Evolutionary conservation across 371 early-diverging fungal species (phyloP).

Genomic region (Rhizopus sp.): DNA sequence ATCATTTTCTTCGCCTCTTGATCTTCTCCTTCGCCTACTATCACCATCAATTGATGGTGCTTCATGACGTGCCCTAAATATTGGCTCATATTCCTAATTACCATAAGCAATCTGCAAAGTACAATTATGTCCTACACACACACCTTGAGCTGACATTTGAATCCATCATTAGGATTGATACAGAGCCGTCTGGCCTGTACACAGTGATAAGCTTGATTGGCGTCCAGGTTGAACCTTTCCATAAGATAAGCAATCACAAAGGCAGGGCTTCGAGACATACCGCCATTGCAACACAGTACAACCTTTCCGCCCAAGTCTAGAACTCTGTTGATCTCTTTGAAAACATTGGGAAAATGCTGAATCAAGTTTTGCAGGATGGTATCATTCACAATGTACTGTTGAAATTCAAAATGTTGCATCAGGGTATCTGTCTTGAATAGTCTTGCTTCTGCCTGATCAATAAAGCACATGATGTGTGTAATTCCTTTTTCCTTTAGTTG

Average conservation of each 20-base stretch:
- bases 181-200: slow-evolving; percentile 86
- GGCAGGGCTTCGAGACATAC: slow-evolving; percentile 84
- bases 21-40: slow-evolving; percentile 48
- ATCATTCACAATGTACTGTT: slow-evolving; percentile 63
- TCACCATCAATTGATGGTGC: slow-evolving; percentile 31
- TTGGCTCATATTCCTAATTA: slow-evolving; percentile 77
- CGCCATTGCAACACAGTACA: slow-evolving; percentile 85
- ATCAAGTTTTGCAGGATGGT: slow-evolving; percentile 75
- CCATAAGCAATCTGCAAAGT: too few species aligned
- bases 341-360: slow-evolving; percentile 68
- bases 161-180: slow-evolving; percentile 82
- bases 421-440: slow-evolving; percentile 39
- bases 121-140: not conserved
- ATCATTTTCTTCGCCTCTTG: slow-evolving; percentile 53
- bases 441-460: slow-evolving; percentile 62
- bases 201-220: slow-evolving; percentile 73
- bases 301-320: slow-evolving; percentile 60
- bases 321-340: slow-evolving; percentile 58
- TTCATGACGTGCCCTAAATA: slow-evolving; percentile 64
- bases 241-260: slow-evolving; percentile 89
- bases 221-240: slow-evolving; percentile 68
- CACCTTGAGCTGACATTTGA: slow-evolving; percentile 81
- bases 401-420: slow-evolving; percentile 23
- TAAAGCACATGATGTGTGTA: slow-evolving; percentile 75
- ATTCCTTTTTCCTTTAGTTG: slow-evolving; percentile 58